Base-by-base conservation (phyloP, 2,329 filamentous ascomycete genomes). In the Didymosphaeria variabile region DNA sequence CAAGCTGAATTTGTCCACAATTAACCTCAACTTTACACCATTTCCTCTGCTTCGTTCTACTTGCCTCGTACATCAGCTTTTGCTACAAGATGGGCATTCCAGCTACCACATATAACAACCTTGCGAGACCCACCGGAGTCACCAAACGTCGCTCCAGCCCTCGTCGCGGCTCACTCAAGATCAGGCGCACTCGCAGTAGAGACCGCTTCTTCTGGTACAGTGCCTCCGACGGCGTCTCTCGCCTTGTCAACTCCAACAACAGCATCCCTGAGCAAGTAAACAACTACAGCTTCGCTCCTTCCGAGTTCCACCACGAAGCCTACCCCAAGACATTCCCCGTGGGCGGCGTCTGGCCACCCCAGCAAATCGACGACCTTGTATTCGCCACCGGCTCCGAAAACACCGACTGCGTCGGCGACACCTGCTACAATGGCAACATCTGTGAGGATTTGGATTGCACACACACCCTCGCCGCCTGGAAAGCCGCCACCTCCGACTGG, bases 401-500 rank as follows among this genome's bases (percentile, higher is more conserved):
- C 45, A 46, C 12, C 1, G 57, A 55, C 29, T 70, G 66, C 31
- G 63, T 68, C 4, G 68, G 66, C 38, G 36, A 59, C 5, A 46
- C 19, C 12, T 66, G 61, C 58, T 68, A 61, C 58, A 61, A 60
- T 0, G 29, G 53, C 26, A 23, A 21, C 2, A n/a, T 23, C 26
- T 70, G 66, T 54, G 3, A 44, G 2, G 32, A 64, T 5, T 5
- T 26, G 5, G 8, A 13, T 10, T 70, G 68, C 58, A 21, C 26
- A 3, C 68, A 70, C 46, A 58, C 58, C 2, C 57, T 70, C 42
- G 50, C 54, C 17, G n/a, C 32, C 8, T 68, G 59, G 59, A 50
- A 54, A 19, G 3, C 23, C 3, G 42, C 49, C 13, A 67, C 58
- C 2, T 26, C 47, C 5, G 44, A 51, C 34, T 68, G 66, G 66